Evolutionary conservation across 345 rosid species (phyloP).

Genomic region (Pugionium dolabratum): DNA sequence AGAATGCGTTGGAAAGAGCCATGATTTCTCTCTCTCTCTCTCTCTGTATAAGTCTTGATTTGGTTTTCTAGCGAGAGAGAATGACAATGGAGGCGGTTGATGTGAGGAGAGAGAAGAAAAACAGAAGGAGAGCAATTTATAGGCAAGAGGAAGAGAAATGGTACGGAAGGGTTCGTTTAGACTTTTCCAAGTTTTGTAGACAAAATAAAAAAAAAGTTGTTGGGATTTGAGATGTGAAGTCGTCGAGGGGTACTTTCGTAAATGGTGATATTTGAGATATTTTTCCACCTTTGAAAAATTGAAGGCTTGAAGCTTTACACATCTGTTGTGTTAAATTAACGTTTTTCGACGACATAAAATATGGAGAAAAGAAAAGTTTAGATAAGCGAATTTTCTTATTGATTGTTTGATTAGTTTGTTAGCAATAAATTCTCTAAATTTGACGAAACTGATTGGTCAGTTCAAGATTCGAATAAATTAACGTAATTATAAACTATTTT

Average conservation of each 20-base stretch:
- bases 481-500: too few species aligned
- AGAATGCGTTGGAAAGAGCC: conserved; percentile 58
- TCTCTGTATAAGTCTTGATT: conserved; percentile 2
- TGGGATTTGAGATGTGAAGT: conserved; percentile 14
- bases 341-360: conserved; percentile 21
- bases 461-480: too few species aligned
- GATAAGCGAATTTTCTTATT: too few species aligned
- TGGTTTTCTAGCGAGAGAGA: conserved; percentile 11
- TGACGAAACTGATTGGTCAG: too few species aligned
- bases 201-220: conserved; percentile 9
- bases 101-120: conserved; percentile 31
- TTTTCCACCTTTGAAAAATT: not conserved
- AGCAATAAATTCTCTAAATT: too few species aligned
- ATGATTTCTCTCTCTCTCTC: conserved; percentile 41
- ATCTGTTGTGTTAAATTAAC: conserved; percentile 1
- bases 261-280: not conserved
- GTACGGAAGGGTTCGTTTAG: conserved; percentile 33
- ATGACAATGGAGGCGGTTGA: conserved; percentile 34
- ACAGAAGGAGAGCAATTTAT: conserved; percentile 24
- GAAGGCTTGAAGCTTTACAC: not conserved
- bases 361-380: too few species aligned
- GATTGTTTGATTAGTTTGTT: too few species aligned
- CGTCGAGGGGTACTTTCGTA: conserved; percentile 28
- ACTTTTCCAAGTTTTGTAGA: conserved; percentile 24
- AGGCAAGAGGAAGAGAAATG: conserved; percentile 17